Evolutionary conservation across 202 grass and related monocot genomes (phyloP), one percentile per base, ranked within the genome.

Genomic region (Schoenoplectus tabernaemontani): DNA sequence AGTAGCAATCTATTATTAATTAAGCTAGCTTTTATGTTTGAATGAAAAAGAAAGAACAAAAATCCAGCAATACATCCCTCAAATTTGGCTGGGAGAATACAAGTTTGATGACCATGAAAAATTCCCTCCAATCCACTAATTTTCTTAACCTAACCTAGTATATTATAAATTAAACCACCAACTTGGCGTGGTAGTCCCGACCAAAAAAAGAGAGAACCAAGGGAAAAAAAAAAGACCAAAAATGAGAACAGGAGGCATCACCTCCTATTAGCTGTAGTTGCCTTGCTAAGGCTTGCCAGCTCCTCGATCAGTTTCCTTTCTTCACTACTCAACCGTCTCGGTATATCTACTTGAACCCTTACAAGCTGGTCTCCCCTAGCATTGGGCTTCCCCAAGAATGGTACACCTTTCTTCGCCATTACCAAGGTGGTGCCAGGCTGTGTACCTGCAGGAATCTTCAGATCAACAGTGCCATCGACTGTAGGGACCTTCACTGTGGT

Each of bases 391-490:
- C 96, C 96, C 41, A 98, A 88, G 63, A 90, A 89, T 0, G 96
- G 96, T 17, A 92, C 96, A 47, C 96, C 96, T 75, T 99, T 95
- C 84, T 99, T 99, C 0, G 96, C 93, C 96, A 99, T 95, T 19
- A 99, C 96, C 32, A 99, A 82, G 11, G 96, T 99, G 51, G 96
- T 92, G 51, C 86, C 90, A 11, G 96, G 96, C 76, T 99, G 96
- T 17, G 90, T 99, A 11, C 96, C 96, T 2, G 91, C 86, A 22
- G 96, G 96, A 37, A 99, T 95, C 86, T 99, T 99, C 39, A 99
- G 85, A 74, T 99, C 96, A 57, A 95, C 96, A 32, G 71, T 86
- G 15, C 86, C 86, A 68, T 99, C 92, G 48, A 99, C 96, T 74
- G 96, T 95, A 15, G 96, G 96, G 7, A 99, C 91, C 80, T 95